These are phyloP conservation scores for Forsythia suspensa DNA, from an alignment of 257 asterid species.

Conservation along the genomic window DNA sequence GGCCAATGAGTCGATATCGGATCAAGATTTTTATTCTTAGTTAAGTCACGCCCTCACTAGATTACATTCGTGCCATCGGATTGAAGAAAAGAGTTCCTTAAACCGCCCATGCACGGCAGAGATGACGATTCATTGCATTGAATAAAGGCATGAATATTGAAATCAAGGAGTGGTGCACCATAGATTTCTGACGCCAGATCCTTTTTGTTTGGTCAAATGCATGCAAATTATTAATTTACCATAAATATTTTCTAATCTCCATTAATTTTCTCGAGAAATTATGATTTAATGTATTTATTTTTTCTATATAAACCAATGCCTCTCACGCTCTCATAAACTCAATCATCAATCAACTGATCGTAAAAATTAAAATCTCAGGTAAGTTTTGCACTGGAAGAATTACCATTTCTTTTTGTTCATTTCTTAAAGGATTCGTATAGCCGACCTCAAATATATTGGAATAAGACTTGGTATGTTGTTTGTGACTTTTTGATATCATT, in stretches of 20 bases:
- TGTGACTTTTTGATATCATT: background rate
- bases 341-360: background rate
- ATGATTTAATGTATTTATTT: background rate
- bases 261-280: background rate
- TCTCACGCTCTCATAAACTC: background rate
- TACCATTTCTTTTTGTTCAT: background rate
- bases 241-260: background rate
- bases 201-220: background rate
- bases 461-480: background rate
- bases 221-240: background rate
- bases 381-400: background rate
- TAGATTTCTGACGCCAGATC: background rate
- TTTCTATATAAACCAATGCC: background rate
- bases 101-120: background rate
- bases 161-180: background rate
- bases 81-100: background rate
- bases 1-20: background rate
- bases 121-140: background rate
- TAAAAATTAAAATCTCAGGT: background rate
- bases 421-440: background rate
- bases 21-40: background rate
- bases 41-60: background rate
- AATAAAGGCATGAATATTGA: background rate
- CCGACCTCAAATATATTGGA: background rate
- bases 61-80: too few species aligned